Percentiles rank a stretch among this genome's conserved stretches.
These are phyloP conservation scores for Thelonectria blattea DNA, from an alignment of 2,329 filamentous ascomycete genomes.

Conservation along the genomic window DNA sequence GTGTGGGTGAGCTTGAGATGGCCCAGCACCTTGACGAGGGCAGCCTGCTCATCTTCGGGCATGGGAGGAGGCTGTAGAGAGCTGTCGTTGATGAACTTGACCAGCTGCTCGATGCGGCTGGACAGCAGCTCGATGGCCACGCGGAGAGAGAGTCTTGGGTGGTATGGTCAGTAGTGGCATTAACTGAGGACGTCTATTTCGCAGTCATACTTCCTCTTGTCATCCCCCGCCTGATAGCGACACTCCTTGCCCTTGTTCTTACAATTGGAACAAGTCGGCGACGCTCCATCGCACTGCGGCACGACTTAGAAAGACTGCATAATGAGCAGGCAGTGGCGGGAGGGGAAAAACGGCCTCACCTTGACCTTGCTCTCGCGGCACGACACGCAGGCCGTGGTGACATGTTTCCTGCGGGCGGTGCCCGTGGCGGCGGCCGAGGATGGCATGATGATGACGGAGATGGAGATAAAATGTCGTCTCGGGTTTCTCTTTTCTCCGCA, in stretches of 20 bases:
- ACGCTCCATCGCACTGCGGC: slow-evolving; percentile 26
- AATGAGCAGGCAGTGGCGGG: not conserved
- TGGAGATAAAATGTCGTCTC: not conserved
- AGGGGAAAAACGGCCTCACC: slow-evolving; percentile 32
- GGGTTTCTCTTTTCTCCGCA: not conserved
- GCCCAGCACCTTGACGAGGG: slow-evolving; percentile 24
- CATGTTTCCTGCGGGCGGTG: slow-evolving; percentile 43
- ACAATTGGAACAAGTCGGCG: slow-evolving; percentile 28
- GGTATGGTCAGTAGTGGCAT: no score
- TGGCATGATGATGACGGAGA: slow-evolving; percentile 19
- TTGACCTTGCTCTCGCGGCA: slow-evolving; percentile 53
- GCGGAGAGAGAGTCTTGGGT: slow-evolving; percentile 24
- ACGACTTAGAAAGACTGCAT: not conserved
- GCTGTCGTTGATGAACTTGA: slow-evolving; percentile 48
- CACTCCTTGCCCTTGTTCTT: slow-evolving; percentile 29
- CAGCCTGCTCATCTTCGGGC: slow-evolving; percentile 31
- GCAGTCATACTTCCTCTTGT: slow-evolving; percentile 27
- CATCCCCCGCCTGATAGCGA: slow-evolving; percentile 27
- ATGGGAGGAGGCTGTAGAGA: slow-evolving; percentile 47
- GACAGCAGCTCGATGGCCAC: slow-evolving; percentile 27
- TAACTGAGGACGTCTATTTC: not conserved
- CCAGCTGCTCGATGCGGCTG: slow-evolving; percentile 24
- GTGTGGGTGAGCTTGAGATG: slow-evolving; percentile 24
- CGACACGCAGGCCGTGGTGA: slow-evolving; percentile 51
- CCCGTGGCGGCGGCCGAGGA: slow-evolving; percentile 11